These are phyloP conservation scores for Exophiala mesophila DNA, from an alignment of 2,329 filamentous ascomycete species.

Conservation along the genomic window DNA sequence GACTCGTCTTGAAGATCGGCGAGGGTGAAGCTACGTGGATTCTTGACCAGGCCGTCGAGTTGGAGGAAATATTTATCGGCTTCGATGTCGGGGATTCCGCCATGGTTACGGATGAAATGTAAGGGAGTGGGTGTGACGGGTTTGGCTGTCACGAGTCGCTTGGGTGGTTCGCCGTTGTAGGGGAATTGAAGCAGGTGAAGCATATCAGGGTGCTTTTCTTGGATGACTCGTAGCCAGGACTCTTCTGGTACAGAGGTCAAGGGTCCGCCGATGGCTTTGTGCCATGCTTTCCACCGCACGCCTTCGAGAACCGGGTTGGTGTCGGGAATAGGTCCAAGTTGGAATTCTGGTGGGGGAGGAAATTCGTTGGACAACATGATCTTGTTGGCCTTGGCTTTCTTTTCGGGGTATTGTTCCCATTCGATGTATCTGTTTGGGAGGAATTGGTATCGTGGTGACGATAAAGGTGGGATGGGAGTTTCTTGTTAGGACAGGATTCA, in stretches of 20 bases:
- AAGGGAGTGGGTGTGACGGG: conserved; percentile 56
- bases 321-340: conserved; percentile 50
- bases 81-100: conserved; percentile 64
- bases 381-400: conserved; percentile 55
- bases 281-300: conserved; percentile 55
- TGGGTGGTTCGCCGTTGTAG: conserved; percentile 60
- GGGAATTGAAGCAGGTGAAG: conserved; percentile 59
- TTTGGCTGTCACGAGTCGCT: conserved; percentile 52
- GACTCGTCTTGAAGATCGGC: conserved; percentile 57
- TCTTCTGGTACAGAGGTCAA: conserved; percentile 51
- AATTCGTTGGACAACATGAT: conserved; percentile 52
- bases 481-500: too few relatives aligned
- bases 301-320: conserved; percentile 57
- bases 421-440: conserved; percentile 52
- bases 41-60: conserved; percentile 58
- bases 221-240: conserved; percentile 52
- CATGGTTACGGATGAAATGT: conserved; percentile 69
- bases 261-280: conserved; percentile 48
- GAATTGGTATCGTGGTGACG: background rate
- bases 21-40: conserved; percentile 54
- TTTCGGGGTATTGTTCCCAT: conserved; percentile 66
- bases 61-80: conserved; percentile 49
- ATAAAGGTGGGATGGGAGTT: too few relatives aligned
- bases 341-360: conserved; percentile 49
- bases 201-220: conserved; percentile 58